These are phyloP conservation scores for Xanthoconium purpureum DNA, from an alignment of 768 basidiomycete species.

Conservation along the genomic window DNA sequence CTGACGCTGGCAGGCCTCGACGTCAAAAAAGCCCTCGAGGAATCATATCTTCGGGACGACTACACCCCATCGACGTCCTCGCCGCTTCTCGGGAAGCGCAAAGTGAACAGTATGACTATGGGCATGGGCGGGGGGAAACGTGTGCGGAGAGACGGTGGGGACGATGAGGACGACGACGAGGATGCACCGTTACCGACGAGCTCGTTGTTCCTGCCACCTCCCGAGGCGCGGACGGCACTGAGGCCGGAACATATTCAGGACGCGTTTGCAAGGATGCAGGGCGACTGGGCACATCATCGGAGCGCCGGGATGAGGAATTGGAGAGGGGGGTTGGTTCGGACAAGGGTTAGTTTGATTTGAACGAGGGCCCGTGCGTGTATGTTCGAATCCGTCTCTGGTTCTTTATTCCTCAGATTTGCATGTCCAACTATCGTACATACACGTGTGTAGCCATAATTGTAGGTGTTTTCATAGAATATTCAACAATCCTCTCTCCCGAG, in stretches of 20 bases:
- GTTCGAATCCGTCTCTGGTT: too few species aligned
- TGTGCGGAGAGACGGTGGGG: slow-evolving; percentile 45
- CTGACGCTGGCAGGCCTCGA: slow-evolving; percentile 85
- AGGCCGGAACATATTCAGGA: slow-evolving; percentile 87
- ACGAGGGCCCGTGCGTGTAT: not conserved
- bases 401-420: not conserved
- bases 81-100: slow-evolving; percentile 68
- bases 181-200: slow-evolving; percentile 67
- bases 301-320: slow-evolving; percentile 88
- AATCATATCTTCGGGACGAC: slow-evolving; percentile 64
- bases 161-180: slow-evolving; percentile 56
- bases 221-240: slow-evolving; percentile 75
- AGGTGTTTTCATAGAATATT: not conserved
- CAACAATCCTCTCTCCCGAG: too few species aligned
- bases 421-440: not conserved
- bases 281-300: slow-evolving; percentile 76
- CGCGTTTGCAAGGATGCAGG: slow-evolving; percentile 87
- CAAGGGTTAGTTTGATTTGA: slow-evolving; percentile 74
- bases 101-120: slow-evolving; percentile 48
- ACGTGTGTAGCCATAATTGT: slow-evolving; percentile 2
- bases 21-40: slow-evolving; percentile 77
- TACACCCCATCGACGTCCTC: slow-evolving; percentile 46
- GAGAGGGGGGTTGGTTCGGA: slow-evolving; percentile 80
- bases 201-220: slow-evolving; percentile 76
- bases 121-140: slow-evolving; percentile 44